Conservation (phyloP, 768 basidiomycete genomes). For the Jaapia argillacea region DNA sequence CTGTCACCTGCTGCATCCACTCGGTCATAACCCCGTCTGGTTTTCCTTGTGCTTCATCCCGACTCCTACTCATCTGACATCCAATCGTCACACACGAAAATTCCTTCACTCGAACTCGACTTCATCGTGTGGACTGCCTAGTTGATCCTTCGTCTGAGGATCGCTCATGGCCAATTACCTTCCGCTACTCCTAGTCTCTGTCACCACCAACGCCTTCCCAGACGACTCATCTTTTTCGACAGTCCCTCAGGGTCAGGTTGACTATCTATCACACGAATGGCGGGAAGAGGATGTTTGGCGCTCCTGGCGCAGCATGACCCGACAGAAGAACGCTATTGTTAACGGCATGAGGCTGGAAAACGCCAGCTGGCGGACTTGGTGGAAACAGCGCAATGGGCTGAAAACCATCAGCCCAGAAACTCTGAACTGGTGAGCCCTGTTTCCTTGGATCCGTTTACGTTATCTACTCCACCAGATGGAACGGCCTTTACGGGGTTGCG, state of each 20-base stretch:
- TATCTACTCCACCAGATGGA: constrained; percentile 1
- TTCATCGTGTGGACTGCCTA: neutral
- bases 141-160: neutral
- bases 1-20: too few relatives aligned
- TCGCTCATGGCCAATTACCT: constrained; percentile 52
- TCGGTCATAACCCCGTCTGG: too few relatives aligned
- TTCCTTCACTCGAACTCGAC: neutral
- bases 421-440: constrained; percentile 77
- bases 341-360: constrained; percentile 95
- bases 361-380: constrained; percentile 98
- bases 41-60: too few relatives aligned
- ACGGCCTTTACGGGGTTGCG: neutral
- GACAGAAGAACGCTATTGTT: constrained; percentile 95
- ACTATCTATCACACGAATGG: constrained; percentile 98
- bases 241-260: constrained; percentile 86
- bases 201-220: constrained; percentile 41
- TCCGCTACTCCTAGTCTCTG: constrained; percentile 59
- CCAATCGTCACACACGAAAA: neutral
- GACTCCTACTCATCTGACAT: too few relatives aligned
- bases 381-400: constrained; percentile 95
- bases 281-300: constrained; percentile 97
- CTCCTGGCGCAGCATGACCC: constrained; percentile 97
- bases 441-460: constrained; percentile 5
- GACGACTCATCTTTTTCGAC: constrained; percentile 80
- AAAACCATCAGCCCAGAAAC: constrained; percentile 95